These are phyloP conservation scores for Leishmania tarentolae DNA, from an alignment of 208 protist genomes.

Conservation along the genomic window DNA sequence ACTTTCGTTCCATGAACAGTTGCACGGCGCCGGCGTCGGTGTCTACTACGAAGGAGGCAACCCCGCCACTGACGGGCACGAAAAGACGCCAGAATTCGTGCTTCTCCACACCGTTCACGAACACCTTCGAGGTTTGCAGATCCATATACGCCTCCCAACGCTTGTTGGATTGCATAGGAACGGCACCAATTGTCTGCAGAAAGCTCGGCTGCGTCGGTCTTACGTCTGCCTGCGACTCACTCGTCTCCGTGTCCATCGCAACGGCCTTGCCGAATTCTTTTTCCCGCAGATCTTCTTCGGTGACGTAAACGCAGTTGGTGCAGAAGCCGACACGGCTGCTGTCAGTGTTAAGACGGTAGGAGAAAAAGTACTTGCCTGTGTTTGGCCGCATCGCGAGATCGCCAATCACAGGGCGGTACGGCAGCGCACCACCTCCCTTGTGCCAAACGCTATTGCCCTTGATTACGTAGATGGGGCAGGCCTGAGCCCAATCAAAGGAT, in stretches of 20 bases:
- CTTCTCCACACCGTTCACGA: conserved; percentile 58
- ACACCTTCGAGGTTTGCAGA: conserved; percentile 72
- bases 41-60: conserved; percentile 84
- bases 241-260: not conserved
- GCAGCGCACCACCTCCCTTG: conserved; percentile 51
- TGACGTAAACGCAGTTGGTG: conserved; percentile 47
- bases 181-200: conserved; percentile 44
- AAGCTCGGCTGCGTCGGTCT: conserved; percentile 30
- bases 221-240: conserved; percentile 13
- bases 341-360: conserved; percentile 75
- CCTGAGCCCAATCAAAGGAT: conserved; percentile 68
- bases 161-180: conserved; percentile 16
- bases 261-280: conserved; percentile 39
- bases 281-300: conserved; percentile 36
- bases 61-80: conserved; percentile 58
- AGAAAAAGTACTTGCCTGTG: conserved; percentile 82
- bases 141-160: conserved; percentile 57
- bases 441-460: conserved; percentile 48
- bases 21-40: conserved; percentile 79
- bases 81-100: conserved; percentile 83
- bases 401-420: conserved; percentile 71
- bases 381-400: conserved; percentile 56
- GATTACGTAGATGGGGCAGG: conserved; percentile 54
- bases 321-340: conserved; percentile 79
- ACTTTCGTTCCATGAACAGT: conserved; percentile 81